Base-by-base conservation (phyloP, 176 grass and related monocot species). In the Lolium multiflorum region DNA sequence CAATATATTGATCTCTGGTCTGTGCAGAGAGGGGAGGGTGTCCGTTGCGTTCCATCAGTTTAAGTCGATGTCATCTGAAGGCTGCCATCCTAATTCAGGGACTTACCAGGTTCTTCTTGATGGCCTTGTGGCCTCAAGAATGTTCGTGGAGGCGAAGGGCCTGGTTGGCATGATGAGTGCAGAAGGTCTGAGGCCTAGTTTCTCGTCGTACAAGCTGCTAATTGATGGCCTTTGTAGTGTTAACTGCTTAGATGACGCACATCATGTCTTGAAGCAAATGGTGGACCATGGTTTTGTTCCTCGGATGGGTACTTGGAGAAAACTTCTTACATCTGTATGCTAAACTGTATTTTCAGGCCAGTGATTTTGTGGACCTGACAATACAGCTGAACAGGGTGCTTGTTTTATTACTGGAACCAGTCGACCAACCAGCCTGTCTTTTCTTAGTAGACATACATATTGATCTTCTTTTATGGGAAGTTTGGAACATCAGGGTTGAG, bases 1-100 rank as follows among this genome's bases (percentile, higher is more conserved):
- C 85, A 96, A 96, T 63, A 89, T 98, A 82, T 88, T 98, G 87
- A 89, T 96, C 28, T 92, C 92, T 69, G 96, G 91, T 82, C 79
- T 98, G 35, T 96, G 96, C 81, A 84, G 81, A 69, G 87, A 92
- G 63, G 81, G 79, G 56, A 92, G 82, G 80, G 71, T 91, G 84
- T 9, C 73, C 5, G 71, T 82, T 76, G 93, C 89, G 3, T 92
- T 96, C 54, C 51, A 79, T 66, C 47, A 88, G 14, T 86, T 96
- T 60, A 96, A 86, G 69, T 52, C 87, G 63, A 96, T 98, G 93
- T 80, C 76, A 0, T 83, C 84, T 72, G 67, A 92, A 18, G 81
- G 88, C 9, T 96, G 88, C 37, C 80, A 83, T 80, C 92, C 93
- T 22, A 98, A 94, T 91, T 91, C 96, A 81, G 93, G 96, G 50